Evolutionary conservation across 2,329 filamentous ascomycete genomes (phyloP).

Genomic region (Colletotrichum sojae): DNA sequence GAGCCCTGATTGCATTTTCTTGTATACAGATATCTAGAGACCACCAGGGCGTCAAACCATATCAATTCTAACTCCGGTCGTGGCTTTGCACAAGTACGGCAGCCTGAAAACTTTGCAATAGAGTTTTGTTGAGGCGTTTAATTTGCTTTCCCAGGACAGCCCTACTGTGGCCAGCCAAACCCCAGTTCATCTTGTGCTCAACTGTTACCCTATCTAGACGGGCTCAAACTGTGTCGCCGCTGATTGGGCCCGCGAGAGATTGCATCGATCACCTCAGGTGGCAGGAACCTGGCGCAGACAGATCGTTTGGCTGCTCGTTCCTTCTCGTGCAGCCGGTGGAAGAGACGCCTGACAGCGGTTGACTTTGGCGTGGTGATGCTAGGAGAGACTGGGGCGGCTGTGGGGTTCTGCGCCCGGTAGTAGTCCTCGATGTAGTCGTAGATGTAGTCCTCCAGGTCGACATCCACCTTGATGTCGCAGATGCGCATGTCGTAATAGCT

Average conservation of each 20-base stretch:
- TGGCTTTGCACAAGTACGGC: not conserved
- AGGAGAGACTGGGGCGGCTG: not conserved
- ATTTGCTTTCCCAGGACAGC: too few species aligned
- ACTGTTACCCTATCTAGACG: too few species aligned
- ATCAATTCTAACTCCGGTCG: not conserved
- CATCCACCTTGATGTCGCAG: conserved; percentile 7
- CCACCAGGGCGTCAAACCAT: too few species aligned
- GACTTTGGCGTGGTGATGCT: not conserved
- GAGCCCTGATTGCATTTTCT: too few species aligned
- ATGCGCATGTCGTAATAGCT: conserved; percentile 6
- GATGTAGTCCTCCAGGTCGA: conserved; percentile 25
- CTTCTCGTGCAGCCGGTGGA: not conserved
- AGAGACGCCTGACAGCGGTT: not conserved
- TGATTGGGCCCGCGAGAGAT: too few species aligned
- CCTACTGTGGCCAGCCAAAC: too few species aligned
- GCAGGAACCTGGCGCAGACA: too few species aligned
- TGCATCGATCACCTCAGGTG: too few species aligned
- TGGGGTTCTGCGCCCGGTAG: not conserved
- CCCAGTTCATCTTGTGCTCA: too few species aligned
- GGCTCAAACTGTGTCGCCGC: too few species aligned
- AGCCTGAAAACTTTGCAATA: not conserved
- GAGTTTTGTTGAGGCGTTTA: too few species aligned
- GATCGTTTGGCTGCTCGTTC: not conserved
- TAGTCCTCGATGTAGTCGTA: conserved; percentile 29
- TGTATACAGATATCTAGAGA: too few species aligned